Base-by-base conservation (phyloP, 2,329 filamentous ascomycete genomes). In the Graphium sp. region DNA sequence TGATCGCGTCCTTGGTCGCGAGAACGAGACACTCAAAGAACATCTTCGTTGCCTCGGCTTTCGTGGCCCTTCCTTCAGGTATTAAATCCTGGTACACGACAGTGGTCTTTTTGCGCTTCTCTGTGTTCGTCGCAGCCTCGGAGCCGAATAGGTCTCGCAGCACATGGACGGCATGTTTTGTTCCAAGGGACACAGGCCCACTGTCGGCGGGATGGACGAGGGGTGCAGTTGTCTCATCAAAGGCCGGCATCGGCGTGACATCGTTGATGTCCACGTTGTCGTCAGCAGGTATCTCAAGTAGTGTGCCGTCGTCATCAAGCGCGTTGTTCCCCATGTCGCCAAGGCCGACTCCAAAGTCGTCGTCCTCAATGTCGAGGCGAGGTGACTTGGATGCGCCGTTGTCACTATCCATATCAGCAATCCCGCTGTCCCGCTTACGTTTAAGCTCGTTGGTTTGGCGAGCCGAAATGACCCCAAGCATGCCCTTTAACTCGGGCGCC, bases 21-120 rank as follows among this genome's bases (percentile, higher is more conserved):
- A 98, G 65, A 4, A 98, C 89, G 15, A 98, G 63, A 31, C 89
- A 77, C 55, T 98, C 89, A 43, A 98, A 98, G 59, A 98, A 98
- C 84, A 98, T 94, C 64, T 94, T 94, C 24, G 89, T 98, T 1
- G 89, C 89, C 43, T 95, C 89, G 7, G 79, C 78, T 50, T 82
- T 81, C 39, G 68, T 83, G 1, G 87, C 87, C 35, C 67, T 69
- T 37, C 64, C 57, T 52, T 92, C 82, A 1, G 89, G 89, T 19
- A 94, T 66, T 26, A 98, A 65, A 33, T 92, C 79, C 43, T 94
- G 87, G 62, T 98, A 94, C 4, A 91, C 63, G 4, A 92, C 83
- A 9, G 71, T 71, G 15, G 64, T 66, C 48, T 78, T 78, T 49
- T 76, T 78, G 42, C 84, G 73, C 52, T 79, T 75, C 32, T 74